These are phyloP conservation scores for Colletotrichum tamarilloi DNA, from an alignment of 2,329 filamentous ascomycete species.

Conservation along the genomic window DNA sequence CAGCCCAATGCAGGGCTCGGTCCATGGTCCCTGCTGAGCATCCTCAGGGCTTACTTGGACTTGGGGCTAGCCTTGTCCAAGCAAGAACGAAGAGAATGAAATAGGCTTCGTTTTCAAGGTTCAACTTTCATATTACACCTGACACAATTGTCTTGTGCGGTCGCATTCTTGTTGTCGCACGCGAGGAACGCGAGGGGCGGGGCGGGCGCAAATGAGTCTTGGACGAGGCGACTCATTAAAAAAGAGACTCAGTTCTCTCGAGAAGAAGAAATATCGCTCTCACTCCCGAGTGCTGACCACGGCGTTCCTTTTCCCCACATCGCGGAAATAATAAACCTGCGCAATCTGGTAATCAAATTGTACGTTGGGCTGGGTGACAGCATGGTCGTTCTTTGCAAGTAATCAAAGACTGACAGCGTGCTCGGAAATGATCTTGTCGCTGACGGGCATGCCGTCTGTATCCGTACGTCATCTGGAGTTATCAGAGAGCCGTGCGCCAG, in stretches of 20 bases:
- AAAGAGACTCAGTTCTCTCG: not conserved
- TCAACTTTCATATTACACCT: not conserved
- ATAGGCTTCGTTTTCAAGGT: not conserved
- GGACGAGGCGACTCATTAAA: not conserved
- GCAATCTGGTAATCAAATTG: not conserved
- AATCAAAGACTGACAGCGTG: not conserved
- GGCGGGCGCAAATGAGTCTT: not conserved
- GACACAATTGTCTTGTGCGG: not conserved
- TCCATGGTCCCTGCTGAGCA: not conserved
- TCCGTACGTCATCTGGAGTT: constrained; percentile 21
- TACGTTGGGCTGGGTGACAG: not conserved
- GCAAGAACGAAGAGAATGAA: not conserved
- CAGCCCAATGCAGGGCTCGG: not conserved
- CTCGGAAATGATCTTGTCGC: not conserved
- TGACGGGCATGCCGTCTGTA: not conserved
- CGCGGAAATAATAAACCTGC: not conserved
- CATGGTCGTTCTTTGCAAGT: not conserved
- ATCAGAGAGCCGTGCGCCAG: not conserved
- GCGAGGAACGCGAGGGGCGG: not conserved
- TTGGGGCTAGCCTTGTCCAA: not conserved
- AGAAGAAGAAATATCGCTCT: constrained; percentile 11
- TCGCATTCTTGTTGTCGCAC: not conserved
- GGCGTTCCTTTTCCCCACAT: not conserved
- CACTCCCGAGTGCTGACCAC: not conserved
- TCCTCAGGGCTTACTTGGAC: not conserved